Conservation (phyloP, 345 rosid genomes). For the Melaleuca alternifolia region DNA sequence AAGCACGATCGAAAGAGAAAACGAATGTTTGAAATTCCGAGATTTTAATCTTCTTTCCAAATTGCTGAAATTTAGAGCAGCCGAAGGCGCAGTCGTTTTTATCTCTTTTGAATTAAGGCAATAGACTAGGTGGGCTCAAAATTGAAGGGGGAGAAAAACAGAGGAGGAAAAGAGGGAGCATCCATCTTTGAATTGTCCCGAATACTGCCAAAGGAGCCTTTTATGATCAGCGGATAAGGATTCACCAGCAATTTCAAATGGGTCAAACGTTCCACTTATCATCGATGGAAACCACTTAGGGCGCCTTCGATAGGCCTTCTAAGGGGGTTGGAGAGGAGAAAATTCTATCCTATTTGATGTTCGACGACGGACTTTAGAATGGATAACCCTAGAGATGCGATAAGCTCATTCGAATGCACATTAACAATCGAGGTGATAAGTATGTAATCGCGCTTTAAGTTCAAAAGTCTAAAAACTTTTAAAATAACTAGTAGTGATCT, state of each 20-base stretch:
- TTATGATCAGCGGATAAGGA: too few relatives aligned
- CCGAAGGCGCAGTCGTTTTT: accelerated
- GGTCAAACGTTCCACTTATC: background rate
- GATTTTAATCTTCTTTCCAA: background rate
- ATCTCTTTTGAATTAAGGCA: background rate
- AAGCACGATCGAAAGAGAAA: background rate
- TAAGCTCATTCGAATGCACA: background rate
- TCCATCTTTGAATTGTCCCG: background rate
- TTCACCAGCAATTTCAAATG: too few relatives aligned
- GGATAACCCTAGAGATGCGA: background rate
- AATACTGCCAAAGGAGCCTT: background rate
- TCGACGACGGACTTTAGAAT: background rate
- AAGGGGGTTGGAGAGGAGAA: too few relatives aligned
- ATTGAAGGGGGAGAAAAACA: too few relatives aligned
- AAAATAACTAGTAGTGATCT: too few relatives aligned
- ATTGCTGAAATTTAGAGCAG: background rate
- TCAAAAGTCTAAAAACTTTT: too few relatives aligned
- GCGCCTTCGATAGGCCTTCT: too few relatives aligned
- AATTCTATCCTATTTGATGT: background rate
- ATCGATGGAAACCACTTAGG: too few relatives aligned
- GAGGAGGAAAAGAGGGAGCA: too few relatives aligned
- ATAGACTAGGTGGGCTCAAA: background rate
- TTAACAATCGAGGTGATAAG: too few relatives aligned
- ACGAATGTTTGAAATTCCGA: background rate
- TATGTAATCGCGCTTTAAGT: too few relatives aligned